Evolutionary conservation across 306 rosid species (phyloP).

Genomic region (Lathyrus oleraceus): DNA sequence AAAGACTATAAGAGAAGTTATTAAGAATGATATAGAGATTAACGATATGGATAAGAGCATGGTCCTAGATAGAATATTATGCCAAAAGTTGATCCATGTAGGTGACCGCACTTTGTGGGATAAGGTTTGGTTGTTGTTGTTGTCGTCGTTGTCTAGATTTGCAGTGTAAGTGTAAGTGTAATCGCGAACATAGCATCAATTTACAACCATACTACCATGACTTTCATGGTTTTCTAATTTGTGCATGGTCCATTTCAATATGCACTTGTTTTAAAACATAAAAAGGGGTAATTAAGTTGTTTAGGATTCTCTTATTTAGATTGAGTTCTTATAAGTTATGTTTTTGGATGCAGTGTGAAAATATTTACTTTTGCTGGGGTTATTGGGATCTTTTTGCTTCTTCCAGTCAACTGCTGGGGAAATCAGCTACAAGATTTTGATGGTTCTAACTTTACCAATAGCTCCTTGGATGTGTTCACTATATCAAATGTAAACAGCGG

Average conservation of each 20-base stretch:
- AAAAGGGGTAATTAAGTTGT: background rate
- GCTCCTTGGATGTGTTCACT: constrained; percentile 47
- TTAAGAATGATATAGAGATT: no score
- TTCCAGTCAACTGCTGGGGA: constrained; percentile 86
- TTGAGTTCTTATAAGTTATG: constrained; percentile 10
- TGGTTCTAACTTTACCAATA: constrained; percentile 27
- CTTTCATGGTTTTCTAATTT: constrained; percentile 2
- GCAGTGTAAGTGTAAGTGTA: background rate
- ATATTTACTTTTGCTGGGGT: constrained; percentile 77
- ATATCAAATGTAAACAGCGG: constrained; percentile 47
- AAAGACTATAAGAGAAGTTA: no score
- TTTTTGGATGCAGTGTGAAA: constrained; percentile 63
- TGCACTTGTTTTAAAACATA: background rate
- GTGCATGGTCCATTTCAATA: background rate
- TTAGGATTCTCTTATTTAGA: constrained; percentile 18
- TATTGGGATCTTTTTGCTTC: constrained; percentile 77
- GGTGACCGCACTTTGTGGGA: no score
- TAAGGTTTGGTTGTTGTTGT: no score
- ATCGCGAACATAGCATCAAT: background rate
- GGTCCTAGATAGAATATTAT: no score
- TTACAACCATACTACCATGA: background rate
- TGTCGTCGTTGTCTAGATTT: background rate
- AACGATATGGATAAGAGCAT: no score
- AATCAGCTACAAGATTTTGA: constrained; percentile 45
- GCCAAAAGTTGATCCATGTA: no score